Base-by-base conservation (phyloP, 495 filamentous ascomycete species). In the Cryomyces antarcticus region DNA sequence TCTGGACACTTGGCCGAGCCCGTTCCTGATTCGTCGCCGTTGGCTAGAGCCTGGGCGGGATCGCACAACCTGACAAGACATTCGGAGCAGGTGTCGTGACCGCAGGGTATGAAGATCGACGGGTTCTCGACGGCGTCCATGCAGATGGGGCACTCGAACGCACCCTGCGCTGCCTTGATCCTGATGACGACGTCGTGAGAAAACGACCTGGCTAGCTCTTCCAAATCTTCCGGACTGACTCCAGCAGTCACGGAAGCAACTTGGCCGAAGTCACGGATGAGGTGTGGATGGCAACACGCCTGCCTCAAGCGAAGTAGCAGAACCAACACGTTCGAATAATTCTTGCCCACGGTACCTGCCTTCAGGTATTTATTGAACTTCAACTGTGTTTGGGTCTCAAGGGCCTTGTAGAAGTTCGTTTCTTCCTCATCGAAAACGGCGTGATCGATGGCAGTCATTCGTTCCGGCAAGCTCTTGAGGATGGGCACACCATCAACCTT, bases 291-390 rank as follows among this genome's bases (percentile, higher is more conserved):
- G 50, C 85, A 93, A 53, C 82, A 89, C 30, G 81, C 81, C 59
- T 97, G 89, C n/a, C 83, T 71, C 6, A 97, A 71, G 10, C 88
- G 81, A 9, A 97, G 67, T 38, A 97, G 70, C 24, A 94, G 68
- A 29, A 92, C 78, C 12, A 95, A 66, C 37, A 95, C 77, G 49
- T 80, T 81, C 5, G 75, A 80, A 54, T 94, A 95, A 48, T 89
- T 77, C 45, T 70, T 75, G 10, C 78, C 80, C 2, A 87, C 67
- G 1, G 77, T 79, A 4, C 78, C 77, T 3, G 69, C 67, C 41
- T 72, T 70, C 29, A 94, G 63, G 48, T 82, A 92, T 46, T 69
- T 77, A 65, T 84, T 89, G 64, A 93, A 80, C 38, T 72, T 60
- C 2, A 82, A 57, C 46, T 76, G 72, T 4, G 79, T 76, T 39